A percentile compares a stretch with the other conserved stretches of the same genome.
Evolutionary conservation across 2,329 filamentous ascomycete species (phyloP).

Genomic region (Calycina marina): DNA sequence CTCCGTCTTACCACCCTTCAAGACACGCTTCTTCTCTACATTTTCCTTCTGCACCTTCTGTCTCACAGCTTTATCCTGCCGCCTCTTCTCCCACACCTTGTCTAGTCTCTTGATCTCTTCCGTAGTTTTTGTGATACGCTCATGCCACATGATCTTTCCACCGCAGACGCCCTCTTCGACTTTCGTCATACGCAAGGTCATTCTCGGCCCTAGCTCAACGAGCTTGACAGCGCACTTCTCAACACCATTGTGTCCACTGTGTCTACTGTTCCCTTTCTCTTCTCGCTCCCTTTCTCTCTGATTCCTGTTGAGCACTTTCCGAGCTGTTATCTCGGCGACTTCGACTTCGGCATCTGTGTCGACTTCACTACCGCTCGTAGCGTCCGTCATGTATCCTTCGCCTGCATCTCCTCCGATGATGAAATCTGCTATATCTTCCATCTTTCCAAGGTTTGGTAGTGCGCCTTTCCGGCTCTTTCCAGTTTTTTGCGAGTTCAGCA

Average conservation of each 20-base stretch:
- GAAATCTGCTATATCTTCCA: constrained; percentile 90
- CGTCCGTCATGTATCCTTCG: constrained; percentile 74
- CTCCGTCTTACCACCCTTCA: constrained; percentile 32
- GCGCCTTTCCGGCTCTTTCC: constrained; percentile 50
- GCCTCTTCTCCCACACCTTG: constrained; percentile 63
- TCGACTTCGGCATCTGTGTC: constrained; percentile 96
- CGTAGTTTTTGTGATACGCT: constrained; percentile 75
- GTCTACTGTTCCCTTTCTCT: constrained; percentile 27
- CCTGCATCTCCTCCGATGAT: constrained; percentile 70
- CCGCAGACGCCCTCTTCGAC: constrained; percentile 87
- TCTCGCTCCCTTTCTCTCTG: constrained; percentile 28
- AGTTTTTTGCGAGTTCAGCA: constrained; percentile 35
- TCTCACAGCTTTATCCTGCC: constrained; percentile 68
- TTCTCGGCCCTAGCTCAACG: constrained; percentile 78
- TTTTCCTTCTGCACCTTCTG: constrained; percentile 79
- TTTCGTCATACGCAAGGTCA: constrained; percentile 82
- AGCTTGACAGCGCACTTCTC: constrained; percentile 84
- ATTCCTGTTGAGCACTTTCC: constrained; percentile 39
- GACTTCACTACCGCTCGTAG: constrained; percentile 72
- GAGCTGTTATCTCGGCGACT: constrained; percentile 49
- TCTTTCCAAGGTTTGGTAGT: constrained; percentile 76
- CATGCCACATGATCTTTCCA: constrained; percentile 95
- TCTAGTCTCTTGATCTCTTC: constrained; percentile 68
- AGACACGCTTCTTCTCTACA: constrained; percentile 69
- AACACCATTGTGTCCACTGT: constrained; percentile 18